These are phyloP conservation scores for Talaromyces sp. DNA, from an alignment of 2,329 filamentous ascomycete genomes.

Conservation along the genomic window DNA sequence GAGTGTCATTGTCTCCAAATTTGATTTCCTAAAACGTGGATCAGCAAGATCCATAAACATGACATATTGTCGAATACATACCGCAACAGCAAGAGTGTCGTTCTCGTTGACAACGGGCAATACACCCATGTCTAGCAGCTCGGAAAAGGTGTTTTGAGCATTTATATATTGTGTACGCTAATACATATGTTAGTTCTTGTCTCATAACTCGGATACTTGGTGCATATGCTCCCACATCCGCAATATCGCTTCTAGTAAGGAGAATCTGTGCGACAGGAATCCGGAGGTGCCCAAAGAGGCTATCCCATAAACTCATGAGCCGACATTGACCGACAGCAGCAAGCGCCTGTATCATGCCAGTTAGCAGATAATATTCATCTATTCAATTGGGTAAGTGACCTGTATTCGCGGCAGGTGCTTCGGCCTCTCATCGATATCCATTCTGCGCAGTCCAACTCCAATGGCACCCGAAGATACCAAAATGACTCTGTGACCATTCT, in stretches of 20 bases:
- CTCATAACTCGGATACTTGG: not conserved
- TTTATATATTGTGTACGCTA: slow-evolving; percentile 90
- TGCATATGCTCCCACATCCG: slow-evolving; percentile 61
- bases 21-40: slow-evolving; percentile 70
- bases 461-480: slow-evolving; percentile 97
- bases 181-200: slow-evolving; percentile 12
- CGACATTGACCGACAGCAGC: slow-evolving; percentile 95
- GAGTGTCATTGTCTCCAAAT: slow-evolving; percentile 97
- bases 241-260: slow-evolving; percentile 91
- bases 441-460: slow-evolving; percentile 83
- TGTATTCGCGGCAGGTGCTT: slow-evolving; percentile 89
- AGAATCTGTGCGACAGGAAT: slow-evolving; percentile 95
- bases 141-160: slow-evolving; percentile 89
- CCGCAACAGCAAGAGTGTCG: slow-evolving; percentile 87
- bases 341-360: slow-evolving; percentile 58
- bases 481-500: slow-evolving; percentile 90
- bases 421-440: slow-evolving; percentile 82
- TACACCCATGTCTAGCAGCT: slow-evolving; percentile 88
- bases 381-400: slow-evolving; percentile 42
- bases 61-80: slow-evolving; percentile 24
- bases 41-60: not conserved
- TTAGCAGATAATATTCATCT: not conserved
- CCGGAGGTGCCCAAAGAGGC: slow-evolving; percentile 78
- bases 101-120: slow-evolving; percentile 99
- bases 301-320: slow-evolving; percentile 93